Evolutionary conservation across 2,329 filamentous ascomycete species (phyloP), one percentile per base, ranked within the genome.

Genomic region (Cyphellophora attinorum): DNA sequence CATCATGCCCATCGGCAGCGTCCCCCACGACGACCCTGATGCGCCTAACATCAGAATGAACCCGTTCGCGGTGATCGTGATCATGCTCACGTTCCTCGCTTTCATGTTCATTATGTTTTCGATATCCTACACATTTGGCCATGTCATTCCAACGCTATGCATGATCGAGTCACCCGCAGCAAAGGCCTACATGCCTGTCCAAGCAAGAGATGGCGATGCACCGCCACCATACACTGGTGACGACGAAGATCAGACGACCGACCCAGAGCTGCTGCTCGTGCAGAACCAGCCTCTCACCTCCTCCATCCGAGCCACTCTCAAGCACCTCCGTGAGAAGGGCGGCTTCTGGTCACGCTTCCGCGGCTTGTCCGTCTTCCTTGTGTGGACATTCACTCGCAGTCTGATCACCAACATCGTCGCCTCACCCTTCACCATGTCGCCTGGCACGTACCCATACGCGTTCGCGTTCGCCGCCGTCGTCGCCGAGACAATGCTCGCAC

Each of bases 261-360:
- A 65, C 23, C 52, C 56, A 5, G 55, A 69, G 31, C 50, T 65
- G 38, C 57, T 59, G 30, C 42, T 70, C 37, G 57, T 69, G 44
- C 61, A 63, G 41, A 61, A 68, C 46, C 66, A 68, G 53, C 76
- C 74, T 35, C 68, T 81, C 50, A 83, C 79, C 21, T 64, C 68
- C 35, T 72, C 63, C 44, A 70, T 82, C 50, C 65, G 69, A 39
- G 62, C 61, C 6, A 73, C 76, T 3, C 56, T 79, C 40, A 59
- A 58, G 33, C 77, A 80, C 41, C 68, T 95, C 29, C 66, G 67
- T 44, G 62, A 72, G 30, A 62, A 74, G 45, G 77, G 70, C 40
- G 84, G 85, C 42, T 71, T 70, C 59, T 63, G 63, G 39, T 72
- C 80, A 38, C 68, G 73, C 50, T 81, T 85, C 69, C 80, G 84